Percentiles rank a stretch among this genome's conserved stretches.
Evolutionary conservation across 2,329 filamentous ascomycete genomes (phyloP).

Genomic region (Colletotrichum sp.): DNA sequence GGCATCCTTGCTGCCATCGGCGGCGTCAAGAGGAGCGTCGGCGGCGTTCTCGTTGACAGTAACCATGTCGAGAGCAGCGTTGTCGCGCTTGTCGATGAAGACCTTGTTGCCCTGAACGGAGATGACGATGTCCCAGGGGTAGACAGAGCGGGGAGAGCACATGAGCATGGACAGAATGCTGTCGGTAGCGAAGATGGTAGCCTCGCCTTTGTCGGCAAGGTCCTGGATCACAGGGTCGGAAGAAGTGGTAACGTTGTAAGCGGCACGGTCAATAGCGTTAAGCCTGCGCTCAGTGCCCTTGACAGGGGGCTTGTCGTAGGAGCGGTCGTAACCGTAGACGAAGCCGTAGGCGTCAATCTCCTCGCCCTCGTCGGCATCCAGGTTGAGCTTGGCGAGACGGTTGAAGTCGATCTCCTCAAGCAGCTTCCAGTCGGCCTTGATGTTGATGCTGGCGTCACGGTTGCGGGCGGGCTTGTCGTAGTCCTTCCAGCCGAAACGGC

Average conservation of each 20-base stretch:
- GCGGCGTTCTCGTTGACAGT: slow-evolving; percentile 99
- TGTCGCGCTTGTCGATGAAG: slow-evolving; percentile 98
- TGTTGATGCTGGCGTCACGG: slow-evolving; percentile 93
- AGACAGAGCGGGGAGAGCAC: slow-evolving; percentile 95
- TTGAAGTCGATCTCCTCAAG: slow-evolving; percentile 99
- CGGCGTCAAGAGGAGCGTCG: slow-evolving; percentile 89
- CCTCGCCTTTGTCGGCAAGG: slow-evolving; percentile 92
- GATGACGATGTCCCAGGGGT: slow-evolving; percentile 98
- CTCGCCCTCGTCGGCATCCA: slow-evolving; percentile 93
- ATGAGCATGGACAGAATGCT: slow-evolving; percentile 99
- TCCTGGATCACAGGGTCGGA: slow-evolving; percentile 97
- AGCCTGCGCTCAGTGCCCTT: slow-evolving; percentile 89
- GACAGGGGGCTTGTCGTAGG: slow-evolving; percentile 91
- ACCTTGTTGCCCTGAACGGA: slow-evolving; percentile 93
- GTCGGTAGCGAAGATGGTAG: slow-evolving; percentile 95
- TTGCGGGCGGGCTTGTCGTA: slow-evolving; percentile 98
- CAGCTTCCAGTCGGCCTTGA: slow-evolving; percentile 94
- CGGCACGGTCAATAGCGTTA: slow-evolving; percentile 86
- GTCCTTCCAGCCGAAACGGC: slow-evolving; percentile 97
- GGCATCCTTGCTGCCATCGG: slow-evolving; percentile 89
- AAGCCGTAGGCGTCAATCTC: slow-evolving; percentile 96
- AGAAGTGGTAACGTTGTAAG: slow-evolving; percentile 97
- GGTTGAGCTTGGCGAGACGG: slow-evolving; percentile 91
- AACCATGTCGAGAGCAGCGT: slow-evolving; percentile 93
- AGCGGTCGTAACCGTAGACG: slow-evolving; percentile 97